phyloP scores from a whole-genome alignment of 2,329 filamentous ascomycete genomes.

The Penicillium capsulatum region DNA sequence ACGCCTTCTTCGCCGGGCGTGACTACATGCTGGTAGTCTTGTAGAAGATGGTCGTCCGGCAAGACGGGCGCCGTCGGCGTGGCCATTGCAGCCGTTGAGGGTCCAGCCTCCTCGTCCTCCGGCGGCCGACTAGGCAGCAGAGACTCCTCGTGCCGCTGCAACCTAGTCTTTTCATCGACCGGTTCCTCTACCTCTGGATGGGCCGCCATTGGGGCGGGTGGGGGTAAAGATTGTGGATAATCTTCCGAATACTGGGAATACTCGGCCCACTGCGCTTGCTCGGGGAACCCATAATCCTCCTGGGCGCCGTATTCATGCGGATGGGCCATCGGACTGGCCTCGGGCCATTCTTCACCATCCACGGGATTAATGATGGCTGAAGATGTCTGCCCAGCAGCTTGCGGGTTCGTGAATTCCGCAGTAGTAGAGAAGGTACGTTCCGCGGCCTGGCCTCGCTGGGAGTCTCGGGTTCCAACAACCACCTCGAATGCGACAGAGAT shows the following conservation, averaged over 20 bases:
- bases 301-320: constrained; percentile 21
- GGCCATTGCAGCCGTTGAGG: constrained; percentile 40
- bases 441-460: constrained; percentile 51
- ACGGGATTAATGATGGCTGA: constrained; percentile 11
- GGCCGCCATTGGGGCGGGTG: constrained; percentile 25
- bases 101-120: constrained; percentile 42
- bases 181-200: constrained; percentile 56
- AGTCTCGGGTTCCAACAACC: constrained; percentile 80
- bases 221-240: constrained; percentile 22
- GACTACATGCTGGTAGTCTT: constrained; percentile 40
- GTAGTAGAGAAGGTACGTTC: constrained; percentile 29
- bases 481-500: constrained; percentile 82
- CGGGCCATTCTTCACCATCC: constrained; percentile 30
- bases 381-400: constrained; percentile 11
- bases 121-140: constrained; percentile 78
- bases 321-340: constrained; percentile 20
- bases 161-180: constrained; percentile 75
- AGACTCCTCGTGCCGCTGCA: constrained; percentile 71
- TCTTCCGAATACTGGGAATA: constrained; percentile 24
- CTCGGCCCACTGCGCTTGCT: constrained; percentile 3
- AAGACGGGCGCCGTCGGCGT: constrained; percentile 45
- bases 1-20: constrained; percentile 19
- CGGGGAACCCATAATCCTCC: constrained; percentile 8
- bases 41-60: constrained; percentile 51
- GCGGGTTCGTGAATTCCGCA: constrained; percentile 30